Evolutionary conservation across 139 green algal genomes (phyloP), one percentile per base, ranked within the genome.

Genomic region (Pseudopediastrum boryanum): DNA sequence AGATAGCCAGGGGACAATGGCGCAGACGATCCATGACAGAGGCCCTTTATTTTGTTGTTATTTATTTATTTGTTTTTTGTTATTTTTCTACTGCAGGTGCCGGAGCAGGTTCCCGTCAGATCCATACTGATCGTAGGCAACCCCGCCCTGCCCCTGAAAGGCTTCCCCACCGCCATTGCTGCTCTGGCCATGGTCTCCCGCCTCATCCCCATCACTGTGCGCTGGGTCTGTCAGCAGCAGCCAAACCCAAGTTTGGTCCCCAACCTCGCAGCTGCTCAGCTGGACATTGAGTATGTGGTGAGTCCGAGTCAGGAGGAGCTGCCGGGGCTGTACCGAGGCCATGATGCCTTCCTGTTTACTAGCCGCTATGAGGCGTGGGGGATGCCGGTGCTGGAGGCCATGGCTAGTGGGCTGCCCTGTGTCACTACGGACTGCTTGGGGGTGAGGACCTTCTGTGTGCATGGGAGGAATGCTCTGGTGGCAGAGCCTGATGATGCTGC

Each of bases 381-480:
- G 51, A 92, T 94, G 90, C 90, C 90, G n/a, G 88, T 94, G n/a
- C 78, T 94, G 35, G 90, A 94, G 52, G 90, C 88, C 2, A 94
- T 94, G 90, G 90, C 90, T 2, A 82, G 65, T 3, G 88, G 90
- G 5, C 73, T 94, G 8, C 62, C 90, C 2, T 85, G 91, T 2
- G 90, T 94, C 8, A 84, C 83, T 46, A 90, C 86, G 19, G 58
- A 80, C 31, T 93, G 85, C 66, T 76, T 89, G 23, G 90, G 90
- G 5, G 78, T 93, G 25, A 29, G 77, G 44, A 86, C 72, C 41
- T 94, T 94, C 54, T 86, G 84, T 38, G 71, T 62, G 8, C 81
- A 87, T 67, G 80, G 78, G 36, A 48, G 83, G 13, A 89, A 94
- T 66, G 87, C 82, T 59, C 78, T 94, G n/a, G 64, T 92, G 38